phyloP scores from a whole-genome alignment of 139 green algal species.

The Picochlorum sp. region DNA sequence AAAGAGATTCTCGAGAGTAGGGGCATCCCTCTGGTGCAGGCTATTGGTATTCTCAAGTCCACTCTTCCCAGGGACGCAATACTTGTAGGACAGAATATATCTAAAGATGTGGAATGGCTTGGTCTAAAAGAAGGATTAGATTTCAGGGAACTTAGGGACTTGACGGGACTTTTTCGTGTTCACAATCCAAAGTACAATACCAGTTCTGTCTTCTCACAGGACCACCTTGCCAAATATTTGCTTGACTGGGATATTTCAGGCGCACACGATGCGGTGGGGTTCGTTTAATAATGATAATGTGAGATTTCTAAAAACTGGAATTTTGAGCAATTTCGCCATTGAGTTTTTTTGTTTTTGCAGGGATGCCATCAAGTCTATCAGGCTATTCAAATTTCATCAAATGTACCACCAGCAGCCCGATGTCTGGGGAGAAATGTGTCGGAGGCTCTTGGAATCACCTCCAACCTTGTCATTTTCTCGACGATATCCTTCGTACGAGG shows the following conservation, averaged over 20 bases:
- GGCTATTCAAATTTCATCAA: conserved; percentile 70
- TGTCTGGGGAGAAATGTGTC: conserved; percentile 43
- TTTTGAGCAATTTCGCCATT: background rate
- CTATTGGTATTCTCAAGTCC: conserved; percentile 32
- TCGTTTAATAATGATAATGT: conserved; percentile 1
- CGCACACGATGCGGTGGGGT: conserved; percentile 49
- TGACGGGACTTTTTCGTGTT: conserved; percentile 68
- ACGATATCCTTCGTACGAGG: conserved; percentile 63
- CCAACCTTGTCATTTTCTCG: conserved; percentile 61
- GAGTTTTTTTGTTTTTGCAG: background rate
- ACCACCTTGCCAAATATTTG: conserved; percentile 68
- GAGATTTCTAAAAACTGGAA: background rate
- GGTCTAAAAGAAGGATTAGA: conserved; percentile 65
- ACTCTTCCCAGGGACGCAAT: conserved; percentile 45
- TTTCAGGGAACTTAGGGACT: conserved; percentile 57
- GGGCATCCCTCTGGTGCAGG: conserved; percentile 57
- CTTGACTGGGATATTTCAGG: conserved; percentile 41
- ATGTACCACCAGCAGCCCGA: conserved; percentile 28
- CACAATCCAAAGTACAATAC: conserved; percentile 71
- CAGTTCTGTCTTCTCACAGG: conserved; percentile 46
- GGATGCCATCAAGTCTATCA: conserved; percentile 79
- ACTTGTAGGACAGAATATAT: conserved; percentile 81
- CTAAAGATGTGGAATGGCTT: conserved; percentile 80
- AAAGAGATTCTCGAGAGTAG: conserved; percentile 41
- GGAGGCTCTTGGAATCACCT: conserved; percentile 40